Evolutionary conservation across 2,329 filamentous ascomycete species (phyloP).

Genomic region (Malbranchea zuffiana): DNA sequence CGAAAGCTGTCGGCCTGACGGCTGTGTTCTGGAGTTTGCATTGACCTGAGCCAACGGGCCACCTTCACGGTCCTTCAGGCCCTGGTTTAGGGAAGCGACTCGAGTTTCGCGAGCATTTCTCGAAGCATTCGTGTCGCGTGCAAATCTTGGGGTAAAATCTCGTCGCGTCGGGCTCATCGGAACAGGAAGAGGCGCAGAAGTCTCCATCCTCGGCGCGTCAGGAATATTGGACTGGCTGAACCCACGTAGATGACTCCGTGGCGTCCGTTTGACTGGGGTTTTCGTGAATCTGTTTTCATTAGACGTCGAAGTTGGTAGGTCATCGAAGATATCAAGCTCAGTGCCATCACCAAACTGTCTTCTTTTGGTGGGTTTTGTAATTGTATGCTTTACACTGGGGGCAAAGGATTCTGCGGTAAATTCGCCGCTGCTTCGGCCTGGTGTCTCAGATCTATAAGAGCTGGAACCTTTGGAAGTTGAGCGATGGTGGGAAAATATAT

Average conservation of each 20-base stretch:
- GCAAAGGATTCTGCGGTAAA: slow-evolving; percentile 41
- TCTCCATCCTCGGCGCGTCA: slow-evolving; percentile 19
- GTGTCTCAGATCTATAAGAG: slow-evolving; percentile 38
- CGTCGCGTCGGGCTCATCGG: slow-evolving; percentile 46
- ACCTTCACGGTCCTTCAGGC: slow-evolving; percentile 29
- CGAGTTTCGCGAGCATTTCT: slow-evolving; percentile 54
- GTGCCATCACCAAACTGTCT: slow-evolving; percentile 82
- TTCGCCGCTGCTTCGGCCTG: slow-evolving; percentile 36
- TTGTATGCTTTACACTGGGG: slow-evolving; percentile 53
- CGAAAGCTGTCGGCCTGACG: slow-evolving; percentile 40
- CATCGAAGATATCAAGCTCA: slow-evolving; percentile 88
- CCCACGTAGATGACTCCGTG: slow-evolving; percentile 50
- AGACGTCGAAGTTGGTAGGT: slow-evolving; percentile 76
- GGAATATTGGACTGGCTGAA: slow-evolving; percentile 34
- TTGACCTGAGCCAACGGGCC: slow-evolving; percentile 42
- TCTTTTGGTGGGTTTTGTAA: slow-evolving; percentile 60
- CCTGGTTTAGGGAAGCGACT: slow-evolving; percentile 35
- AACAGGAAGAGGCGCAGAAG: slow-evolving; percentile 44
- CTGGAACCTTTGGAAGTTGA: slow-evolving; percentile 32
- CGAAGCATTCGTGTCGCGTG: slow-evolving; percentile 56
- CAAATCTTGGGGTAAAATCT: slow-evolving; percentile 50
- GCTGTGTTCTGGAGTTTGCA: slow-evolving; percentile 50
- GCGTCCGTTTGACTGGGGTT: slow-evolving; percentile 59
- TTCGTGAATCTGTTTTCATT: slow-evolving; percentile 75
- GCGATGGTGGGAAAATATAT: slow-evolving; percentile 36